A percentile compares a stretch with the other conserved stretches of the same genome.
phyloP scores from a whole-genome alignment of 345 rosid genomes.

The Raphanus sativus region DNA sequence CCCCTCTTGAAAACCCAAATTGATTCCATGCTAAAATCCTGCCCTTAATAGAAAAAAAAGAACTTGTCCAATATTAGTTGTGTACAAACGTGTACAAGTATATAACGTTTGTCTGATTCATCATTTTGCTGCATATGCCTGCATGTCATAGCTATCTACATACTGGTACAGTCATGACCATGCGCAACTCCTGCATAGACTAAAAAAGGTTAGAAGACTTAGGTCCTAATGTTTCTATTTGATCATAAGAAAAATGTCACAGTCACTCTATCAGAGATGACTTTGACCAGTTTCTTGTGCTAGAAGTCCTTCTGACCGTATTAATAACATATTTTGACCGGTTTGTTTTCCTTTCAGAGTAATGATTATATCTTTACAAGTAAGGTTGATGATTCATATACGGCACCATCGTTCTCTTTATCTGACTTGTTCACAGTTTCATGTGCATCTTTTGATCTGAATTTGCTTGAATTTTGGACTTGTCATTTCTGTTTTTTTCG shows the following conservation, averaged over 20 bases:
- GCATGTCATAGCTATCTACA: background rate
- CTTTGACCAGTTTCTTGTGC: slow-evolving; percentile 22
- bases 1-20: background rate
- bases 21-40: background rate
- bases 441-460: too few relatives aligned
- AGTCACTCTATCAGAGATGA: background rate
- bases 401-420: background rate
- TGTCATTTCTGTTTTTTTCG: background rate
- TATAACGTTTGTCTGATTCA: background rate
- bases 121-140: background rate
- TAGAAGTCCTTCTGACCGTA: slow-evolving; percentile 8
- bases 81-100: background rate
- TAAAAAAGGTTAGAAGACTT: background rate
- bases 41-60: background rate
- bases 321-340: slow-evolving; percentile 5
- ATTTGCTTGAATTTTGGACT: background rate
- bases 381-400: background rate
- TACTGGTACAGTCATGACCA: background rate
- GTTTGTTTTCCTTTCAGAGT: background rate
- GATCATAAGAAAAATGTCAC: background rate
- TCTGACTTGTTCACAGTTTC: too few relatives aligned
- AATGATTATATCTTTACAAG: background rate
- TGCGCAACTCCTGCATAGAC: background rate
- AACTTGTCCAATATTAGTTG: background rate
- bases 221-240: background rate